These are phyloP conservation scores for Aspergillus baeticus DNA, from an alignment of 495 filamentous ascomycete species.

Conservation along the genomic window DNA sequence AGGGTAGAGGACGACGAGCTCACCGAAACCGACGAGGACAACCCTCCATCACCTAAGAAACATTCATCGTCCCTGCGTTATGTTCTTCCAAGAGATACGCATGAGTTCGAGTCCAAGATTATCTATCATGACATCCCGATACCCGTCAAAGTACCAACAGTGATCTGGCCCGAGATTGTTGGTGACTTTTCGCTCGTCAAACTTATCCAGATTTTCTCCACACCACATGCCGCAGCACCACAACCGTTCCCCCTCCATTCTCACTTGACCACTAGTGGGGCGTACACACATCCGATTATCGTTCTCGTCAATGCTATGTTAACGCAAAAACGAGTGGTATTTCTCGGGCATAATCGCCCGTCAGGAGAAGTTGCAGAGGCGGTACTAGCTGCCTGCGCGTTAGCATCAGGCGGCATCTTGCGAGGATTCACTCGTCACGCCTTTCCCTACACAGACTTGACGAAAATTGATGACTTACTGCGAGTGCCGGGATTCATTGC, in stretches of 20 bases:
- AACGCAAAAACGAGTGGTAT: conserved; percentile 95
- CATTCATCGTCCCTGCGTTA: conserved; percentile 42
- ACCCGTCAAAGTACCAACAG: conserved; percentile 91
- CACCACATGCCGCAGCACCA: conserved; percentile 73
- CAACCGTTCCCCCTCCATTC: conserved; percentile 85
- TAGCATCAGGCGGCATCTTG: conserved; percentile 93
- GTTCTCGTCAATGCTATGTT: conserved; percentile 64
- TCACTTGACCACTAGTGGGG: conserved; percentile 89
- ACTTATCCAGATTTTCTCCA: conserved; percentile 89
- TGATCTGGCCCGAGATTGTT: conserved; percentile 91
- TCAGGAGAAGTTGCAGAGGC: conserved; percentile 95
- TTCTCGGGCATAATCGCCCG: conserved; percentile 90
- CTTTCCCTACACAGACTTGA: conserved; percentile 97
- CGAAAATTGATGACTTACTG: conserved; percentile 94
- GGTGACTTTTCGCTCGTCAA: conserved; percentile 98
- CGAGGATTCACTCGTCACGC: conserved; percentile 95
- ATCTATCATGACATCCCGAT: conserved; percentile 94
- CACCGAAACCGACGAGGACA: conserved; percentile 21
- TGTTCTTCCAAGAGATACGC: conserved; percentile 82
- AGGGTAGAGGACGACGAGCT: conserved; percentile 45
- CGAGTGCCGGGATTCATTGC: conserved; percentile 97
- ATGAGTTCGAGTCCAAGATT: conserved; percentile 94
- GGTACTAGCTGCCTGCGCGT: conserved; percentile 87
- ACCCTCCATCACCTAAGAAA: conserved; percentile 49
- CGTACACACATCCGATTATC: conserved; percentile 56